Conservation (phyloP, 2,329 filamentous ascomycete genomes). For the Achaetomium macrosporum region DNA sequence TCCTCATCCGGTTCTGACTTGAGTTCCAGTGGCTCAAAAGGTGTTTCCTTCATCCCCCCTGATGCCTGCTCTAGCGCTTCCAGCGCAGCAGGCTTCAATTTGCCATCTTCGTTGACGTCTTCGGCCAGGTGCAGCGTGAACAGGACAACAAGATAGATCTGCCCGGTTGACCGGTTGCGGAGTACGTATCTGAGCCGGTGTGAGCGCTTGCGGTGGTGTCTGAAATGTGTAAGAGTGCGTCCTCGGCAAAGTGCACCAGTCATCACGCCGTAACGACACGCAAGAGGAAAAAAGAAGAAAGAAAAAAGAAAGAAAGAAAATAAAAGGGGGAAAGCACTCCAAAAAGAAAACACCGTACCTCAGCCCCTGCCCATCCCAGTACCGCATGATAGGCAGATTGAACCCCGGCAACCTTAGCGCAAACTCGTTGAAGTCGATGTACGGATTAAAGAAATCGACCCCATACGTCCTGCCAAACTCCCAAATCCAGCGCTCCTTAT, state of each 20-base stretch:
- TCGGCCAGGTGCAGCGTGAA: conserved; percentile 72
- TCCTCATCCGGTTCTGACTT: conserved; percentile 19
- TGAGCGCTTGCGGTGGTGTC: conserved; percentile 53
- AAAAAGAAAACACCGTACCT: conserved; percentile 44
- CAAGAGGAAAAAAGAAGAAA: background rate
- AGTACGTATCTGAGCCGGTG: conserved; percentile 88
- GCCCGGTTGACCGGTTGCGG: conserved; percentile 68
- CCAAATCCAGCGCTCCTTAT: conserved; percentile 50
- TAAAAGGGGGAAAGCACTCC: conserved; percentile 23
- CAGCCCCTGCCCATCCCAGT: conserved; percentile 73
- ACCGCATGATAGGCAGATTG: conserved; percentile 65
- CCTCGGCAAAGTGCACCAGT: background rate
- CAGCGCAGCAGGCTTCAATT: conserved; percentile 40
- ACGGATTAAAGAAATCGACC: conserved; percentile 80
- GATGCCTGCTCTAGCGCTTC: conserved; percentile 22
- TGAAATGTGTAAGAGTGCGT: conserved; percentile 20
- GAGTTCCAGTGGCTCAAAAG: conserved; percentile 13
- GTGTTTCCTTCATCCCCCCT: conserved; percentile 27
- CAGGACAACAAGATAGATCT: conserved; percentile 73
- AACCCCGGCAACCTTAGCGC: conserved; percentile 67
- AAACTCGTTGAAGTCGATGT: conserved; percentile 76
- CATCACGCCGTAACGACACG: background rate
- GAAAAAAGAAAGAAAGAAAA: conserved; percentile 22
- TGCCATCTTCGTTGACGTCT: conserved; percentile 54
- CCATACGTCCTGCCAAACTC: conserved; percentile 48